A percentile compares a stretch with the other conserved stretches of the same genome.
Evolutionary conservation across 805 yeast species (phyloP).

Genomic region (Kluyveromyces starmeri): DNA sequence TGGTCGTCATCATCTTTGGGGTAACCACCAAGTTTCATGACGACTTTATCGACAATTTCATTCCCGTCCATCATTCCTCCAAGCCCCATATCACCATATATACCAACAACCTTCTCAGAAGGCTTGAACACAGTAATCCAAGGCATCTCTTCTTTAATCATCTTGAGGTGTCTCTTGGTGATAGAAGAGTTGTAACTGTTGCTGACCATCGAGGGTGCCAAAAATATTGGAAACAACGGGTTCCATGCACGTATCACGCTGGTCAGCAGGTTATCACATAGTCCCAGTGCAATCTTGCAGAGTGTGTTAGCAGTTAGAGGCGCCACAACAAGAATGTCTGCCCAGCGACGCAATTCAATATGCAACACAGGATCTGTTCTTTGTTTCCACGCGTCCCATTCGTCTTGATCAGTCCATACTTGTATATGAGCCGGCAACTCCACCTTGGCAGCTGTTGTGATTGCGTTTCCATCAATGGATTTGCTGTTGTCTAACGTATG

Average conservation of each 20-base stretch:
- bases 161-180: conserved; percentile 71
- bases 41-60: conserved; percentile 82
- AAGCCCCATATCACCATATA: conserved; percentile 97
- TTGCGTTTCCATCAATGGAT: not conserved
- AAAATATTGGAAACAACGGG: conserved; percentile 74
- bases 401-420: conserved; percentile 90
- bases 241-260: conserved; percentile 94
- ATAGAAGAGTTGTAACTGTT: conserved; percentile 84
- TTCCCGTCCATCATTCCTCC: conserved; percentile 99
- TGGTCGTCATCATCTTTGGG: conserved; percentile 47
- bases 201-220: conserved; percentile 96
- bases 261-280: conserved; percentile 87
- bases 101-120: conserved; percentile 84
- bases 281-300: conserved; percentile 80
- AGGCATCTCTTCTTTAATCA: conserved; percentile 82
- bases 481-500: not conserved
- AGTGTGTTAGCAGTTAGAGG: conserved; percentile 91
- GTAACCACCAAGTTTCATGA: conserved; percentile 57
- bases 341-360: conserved; percentile 94
- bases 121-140: conserved; percentile 94
- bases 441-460: conserved; percentile 34
- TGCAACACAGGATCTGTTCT: conserved; percentile 89
- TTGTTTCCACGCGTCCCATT: conserved; percentile 82
- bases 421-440: conserved; percentile 60
- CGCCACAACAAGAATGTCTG: conserved; percentile 86